Base-by-base conservation (phyloP, 495 filamentous ascomycete genomes). In the Annulohypoxylon moriforme region DNA sequence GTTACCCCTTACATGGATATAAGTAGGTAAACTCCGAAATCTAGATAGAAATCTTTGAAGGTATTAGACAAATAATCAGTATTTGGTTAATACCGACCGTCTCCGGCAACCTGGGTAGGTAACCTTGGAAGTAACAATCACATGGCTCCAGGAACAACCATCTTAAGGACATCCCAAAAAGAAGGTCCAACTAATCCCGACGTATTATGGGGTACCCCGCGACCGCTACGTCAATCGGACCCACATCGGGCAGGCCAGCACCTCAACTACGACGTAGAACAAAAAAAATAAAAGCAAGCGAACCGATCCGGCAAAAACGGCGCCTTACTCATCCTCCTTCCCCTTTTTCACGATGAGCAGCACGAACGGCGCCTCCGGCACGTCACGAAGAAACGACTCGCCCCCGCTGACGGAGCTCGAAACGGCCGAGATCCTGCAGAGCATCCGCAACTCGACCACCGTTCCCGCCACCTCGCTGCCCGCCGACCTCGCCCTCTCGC, bases 401-500 rank as follows among this genome's bases (percentile, higher is more conserved):
- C 65, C 69, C 49, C 67, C 73, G 40, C 70, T 68, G 49, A 72
- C 73, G 31, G 73, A 67, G 50, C 46, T 75, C 67, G 75, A 75
- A 62, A 67, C 74, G 0, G 60, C 63, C 64, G 67, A 76, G 61
- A 72, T 75, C 55, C 50, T 69, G 5, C 72, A 72, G 11, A 72
- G 68, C 60, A 71, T 70, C 56, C 64, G 67, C 5, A 64, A 71
- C 25, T 73, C 60, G 27, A 60, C 62, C 40, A 66, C 61, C 58
- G 14, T 33, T n/a, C 52, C 68, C 11, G 58, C 72, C 4, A 57
- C 68, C 38, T 24, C 56, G 18, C 67, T 74, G 18, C 64, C 75
- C 62, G 70, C 73, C 64, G 73, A 77, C 49, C 73, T 71, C 67
- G 60, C 67, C 46, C 66, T 75, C 69, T 69, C 74, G n/a, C 63